Percentiles rank a stretch among this genome's conserved stretches.
phyloP scores from a whole-genome alignment of 805 yeast genomes.

The Monosporozyma siamensis region DNA sequence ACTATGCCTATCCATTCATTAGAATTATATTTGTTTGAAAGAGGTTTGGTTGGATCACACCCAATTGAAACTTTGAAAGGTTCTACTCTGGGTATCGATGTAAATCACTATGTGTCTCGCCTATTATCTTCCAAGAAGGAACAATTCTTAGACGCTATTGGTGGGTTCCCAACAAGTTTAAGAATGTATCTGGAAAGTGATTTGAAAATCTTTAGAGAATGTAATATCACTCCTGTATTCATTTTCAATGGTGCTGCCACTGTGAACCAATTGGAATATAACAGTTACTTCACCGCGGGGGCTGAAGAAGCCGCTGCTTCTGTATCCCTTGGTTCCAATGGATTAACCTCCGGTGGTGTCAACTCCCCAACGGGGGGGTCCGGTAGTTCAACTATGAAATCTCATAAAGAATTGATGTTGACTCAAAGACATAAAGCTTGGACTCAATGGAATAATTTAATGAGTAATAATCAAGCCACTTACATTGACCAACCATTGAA shows the following conservation, averaged over 20 bases:
- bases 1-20: conserved; percentile 44
- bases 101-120: conserved; percentile 63
- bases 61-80: conserved; percentile 58
- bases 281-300: conserved; percentile 19
- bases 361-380: not conserved
- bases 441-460: conserved; percentile 33
- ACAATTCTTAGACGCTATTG: conserved; percentile 63
- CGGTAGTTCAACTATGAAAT: conserved; percentile 8
- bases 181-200: conserved; percentile 50
- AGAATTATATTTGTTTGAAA: conserved; percentile 61
- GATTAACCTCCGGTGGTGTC: not conserved
- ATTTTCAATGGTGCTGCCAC: conserved; percentile 61
- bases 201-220: conserved; percentile 47
- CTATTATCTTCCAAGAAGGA: conserved; percentile 55
- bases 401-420: conserved; percentile 28
- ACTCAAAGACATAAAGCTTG: conserved; percentile 41
- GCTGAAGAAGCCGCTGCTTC: conserved; percentile 18
- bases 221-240: conserved; percentile 67
- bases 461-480: conserved; percentile 26
- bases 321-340: not conserved
- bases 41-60: conserved; percentile 48
- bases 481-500: conserved; percentile 30
- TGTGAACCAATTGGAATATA: conserved; percentile 27
- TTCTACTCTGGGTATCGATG: conserved; percentile 75
- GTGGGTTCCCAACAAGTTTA: conserved; percentile 67